Percentiles rank a stretch among this genome's conserved stretches.
phyloP scores from a whole-genome alignment of 1,284 basidiomycete genomes.

The Pseudozyma flocculosa region DNA sequence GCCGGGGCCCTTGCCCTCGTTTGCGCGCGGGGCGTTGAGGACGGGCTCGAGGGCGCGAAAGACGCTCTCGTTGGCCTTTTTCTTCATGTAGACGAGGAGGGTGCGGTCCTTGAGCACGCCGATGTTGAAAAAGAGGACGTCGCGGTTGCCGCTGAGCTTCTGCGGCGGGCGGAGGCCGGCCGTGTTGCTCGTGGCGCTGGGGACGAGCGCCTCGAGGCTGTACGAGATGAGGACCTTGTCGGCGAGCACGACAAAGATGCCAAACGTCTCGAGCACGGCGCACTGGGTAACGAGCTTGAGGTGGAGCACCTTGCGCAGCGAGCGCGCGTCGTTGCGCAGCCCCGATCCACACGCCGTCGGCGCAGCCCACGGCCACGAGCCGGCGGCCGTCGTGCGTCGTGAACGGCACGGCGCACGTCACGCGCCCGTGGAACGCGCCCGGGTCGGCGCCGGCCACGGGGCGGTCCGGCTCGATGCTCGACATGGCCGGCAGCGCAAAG shows the following conservation, averaged over 20 bases:
- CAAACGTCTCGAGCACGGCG: constrained; percentile 90
- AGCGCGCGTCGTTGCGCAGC: constrained; percentile 79
- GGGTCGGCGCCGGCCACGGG: constrained; percentile 64
- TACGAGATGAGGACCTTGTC: constrained; percentile 74
- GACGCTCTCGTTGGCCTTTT: constrained; percentile 83
- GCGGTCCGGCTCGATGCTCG: constrained; percentile 32
- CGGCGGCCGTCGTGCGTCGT: constrained; percentile 75
- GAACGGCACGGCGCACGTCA: constrained; percentile 82
- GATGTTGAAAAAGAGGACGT: constrained; percentile 91
- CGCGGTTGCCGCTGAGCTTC: constrained; percentile 80
- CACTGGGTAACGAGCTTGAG: constrained; percentile 88
- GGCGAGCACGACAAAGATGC: constrained; percentile 89
- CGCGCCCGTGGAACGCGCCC: constrained; percentile 81
- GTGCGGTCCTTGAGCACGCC: constrained; percentile 81
- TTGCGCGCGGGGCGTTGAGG: constrained; percentile 72
- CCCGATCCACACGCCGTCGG: constrained; percentile 97
- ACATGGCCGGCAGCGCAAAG: constrained; percentile 42
- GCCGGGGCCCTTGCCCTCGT: constrained; percentile 67
- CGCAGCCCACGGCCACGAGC: constrained; percentile 87
- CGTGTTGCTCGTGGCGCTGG: constrained; percentile 68
- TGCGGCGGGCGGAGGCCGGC: constrained; percentile 65
- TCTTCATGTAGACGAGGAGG: constrained; percentile 91
- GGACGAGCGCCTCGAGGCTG: constrained; percentile 91
- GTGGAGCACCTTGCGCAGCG: constrained; percentile 84
- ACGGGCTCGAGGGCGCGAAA: constrained; percentile 93